phyloP scores from a whole-genome alignment of 768 basidiomycete species.

The Rhodotorula toruloides region DNA sequence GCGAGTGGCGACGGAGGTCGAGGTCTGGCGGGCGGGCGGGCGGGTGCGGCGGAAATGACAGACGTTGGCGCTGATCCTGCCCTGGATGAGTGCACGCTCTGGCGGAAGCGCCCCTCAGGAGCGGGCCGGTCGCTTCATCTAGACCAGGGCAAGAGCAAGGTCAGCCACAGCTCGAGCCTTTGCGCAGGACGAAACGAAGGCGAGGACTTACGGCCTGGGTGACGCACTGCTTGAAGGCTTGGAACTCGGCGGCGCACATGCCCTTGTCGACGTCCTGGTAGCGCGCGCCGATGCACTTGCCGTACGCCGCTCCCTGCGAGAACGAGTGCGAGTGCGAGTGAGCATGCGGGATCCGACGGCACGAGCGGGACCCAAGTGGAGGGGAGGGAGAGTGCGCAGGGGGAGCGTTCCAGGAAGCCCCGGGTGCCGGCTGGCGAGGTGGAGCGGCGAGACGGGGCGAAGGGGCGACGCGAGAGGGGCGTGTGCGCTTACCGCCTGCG shows the following conservation, averaged over 20 bases:
- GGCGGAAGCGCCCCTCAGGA: no score
- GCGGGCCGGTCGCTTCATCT: no score
- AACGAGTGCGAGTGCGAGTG: background rate
- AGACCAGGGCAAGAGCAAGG: background rate
- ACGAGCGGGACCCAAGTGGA: no score
- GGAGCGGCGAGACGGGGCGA: background rate
- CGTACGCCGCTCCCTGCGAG: slow-evolving; percentile 69
- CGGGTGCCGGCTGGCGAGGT: background rate
- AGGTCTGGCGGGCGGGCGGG: no score
- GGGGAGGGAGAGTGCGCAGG: background rate
- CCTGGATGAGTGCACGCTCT: no score
- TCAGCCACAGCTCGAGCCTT: background rate
- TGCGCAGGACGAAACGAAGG: background rate
- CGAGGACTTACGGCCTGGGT: slow-evolving; percentile 66
- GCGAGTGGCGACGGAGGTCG: no score
- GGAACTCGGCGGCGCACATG: slow-evolving; percentile 77
- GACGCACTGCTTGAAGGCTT: slow-evolving; percentile 74
- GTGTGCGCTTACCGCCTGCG: background rate
- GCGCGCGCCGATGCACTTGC: slow-evolving; percentile 74
- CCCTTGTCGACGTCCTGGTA: slow-evolving; percentile 81
- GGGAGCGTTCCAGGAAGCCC: background rate
- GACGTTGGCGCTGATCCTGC: no score
- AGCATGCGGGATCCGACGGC: background rate
- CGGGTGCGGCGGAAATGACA: no score
- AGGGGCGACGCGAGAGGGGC: background rate